Base-by-base conservation (phyloP, 768 basidiomycete species). In the Clitopilus passeckerianus region DNA sequence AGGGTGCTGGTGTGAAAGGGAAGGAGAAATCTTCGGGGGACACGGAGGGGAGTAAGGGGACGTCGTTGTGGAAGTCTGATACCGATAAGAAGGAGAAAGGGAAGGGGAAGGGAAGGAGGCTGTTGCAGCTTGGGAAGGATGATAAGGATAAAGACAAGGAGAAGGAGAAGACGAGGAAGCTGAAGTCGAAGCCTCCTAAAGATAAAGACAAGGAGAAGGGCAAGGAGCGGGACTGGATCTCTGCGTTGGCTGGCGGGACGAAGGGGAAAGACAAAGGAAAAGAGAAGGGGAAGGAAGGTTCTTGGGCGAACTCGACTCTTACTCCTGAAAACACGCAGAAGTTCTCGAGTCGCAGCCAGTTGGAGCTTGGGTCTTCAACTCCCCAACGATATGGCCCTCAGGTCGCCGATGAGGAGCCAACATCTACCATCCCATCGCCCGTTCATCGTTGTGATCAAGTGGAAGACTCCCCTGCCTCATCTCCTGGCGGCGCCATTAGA, bases 141-240 rank as follows among this genome's bases (percentile, higher is more conserved):
- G 15, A 30, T 35, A 23, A 61, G 41, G 44, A 60, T 27, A 58
- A 52, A 56, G 41, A 63, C 54, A 66, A 62, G 57, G 64, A 64
- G 10, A 63, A 56, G 20, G 60, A 63, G 12, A 57, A 55, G 54
- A 54, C 75, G 76, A 79, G 59, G 59, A 62, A 20, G 24, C 33
- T 33, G 58, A 54, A 54, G 65, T 68, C 57, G 52, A 87, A 86
- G 79, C 34, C 63, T 18, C 34, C 63, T 18, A 30, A 57, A 34
- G 6, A 56, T 23, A 54, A 60, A 43, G 43, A 56, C 23, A 54
- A 59, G 46, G 43, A 18, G 9, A 18, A 62, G 60, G 60, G 14
- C 34, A 15, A 60, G n/a, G 56, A 57, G 57, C 57, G 57, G 23
- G 63, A 63, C 12, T 66, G 65, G 65, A 66, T 63, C 1, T 56